Evolutionary conservation across 805 yeast species (phyloP), one percentile per base, ranked within the genome.

Genomic region (Wickerhamiella musiphila): DNA sequence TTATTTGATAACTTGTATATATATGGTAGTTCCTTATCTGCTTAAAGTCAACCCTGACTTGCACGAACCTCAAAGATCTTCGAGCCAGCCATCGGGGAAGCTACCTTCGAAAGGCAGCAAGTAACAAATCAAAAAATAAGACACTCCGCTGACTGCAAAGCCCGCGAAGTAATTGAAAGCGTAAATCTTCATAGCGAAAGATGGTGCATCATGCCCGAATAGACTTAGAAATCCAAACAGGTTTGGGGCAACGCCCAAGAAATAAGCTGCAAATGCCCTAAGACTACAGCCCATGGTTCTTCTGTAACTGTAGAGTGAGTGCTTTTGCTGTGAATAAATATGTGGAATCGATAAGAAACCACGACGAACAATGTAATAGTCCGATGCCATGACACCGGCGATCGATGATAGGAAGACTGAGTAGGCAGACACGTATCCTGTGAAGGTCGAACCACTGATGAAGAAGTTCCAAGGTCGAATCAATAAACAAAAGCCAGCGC

Each of bases 151-250:
- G 2, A 66, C 47, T 18, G 68, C 46, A 53, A 73, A 76, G 1
- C 93, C 93, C 37, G 72, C 62, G 41, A 81, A 73, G 58, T 72
- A 81, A 50, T 75, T 75, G 43, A 81, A 56, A 39, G 72, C 59
- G 57, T 77, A 81, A 27, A 79, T 68, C 34, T 67, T 60, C 35
- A 68, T 66, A 10, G 92, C 90, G 19, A 82, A 86, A 31, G 58
- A 57, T 22, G 92, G 86, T 10, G 78, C 86, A 36, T 61, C 65
- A 10, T 71, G 65, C 25, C 72, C 77, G 15, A 79, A 71, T 5
- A 82, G 82, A 41, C 93, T 58, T 5, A 75, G 84, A 45, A 82
- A 82, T 2, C 94, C 94, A 17, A 76, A 77, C 47, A 82, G 73
- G 47, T 81, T 82, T 28, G 93, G 90, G 22, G 71, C 58, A 36